Base-by-base conservation (phyloP, 345 rosid genomes). In the Aurinia saxatilis region DNA sequence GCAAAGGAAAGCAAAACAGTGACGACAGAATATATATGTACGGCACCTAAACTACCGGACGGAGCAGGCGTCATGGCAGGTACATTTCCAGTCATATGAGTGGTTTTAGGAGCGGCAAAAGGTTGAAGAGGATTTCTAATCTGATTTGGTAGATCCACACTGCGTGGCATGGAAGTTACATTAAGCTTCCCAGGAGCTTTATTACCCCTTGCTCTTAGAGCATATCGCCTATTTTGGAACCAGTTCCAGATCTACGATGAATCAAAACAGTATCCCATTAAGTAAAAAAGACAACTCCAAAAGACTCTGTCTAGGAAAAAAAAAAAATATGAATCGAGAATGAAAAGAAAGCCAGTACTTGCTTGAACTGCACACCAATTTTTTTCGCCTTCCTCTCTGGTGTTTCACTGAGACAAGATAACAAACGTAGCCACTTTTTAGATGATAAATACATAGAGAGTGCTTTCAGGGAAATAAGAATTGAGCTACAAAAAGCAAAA, bases 181-280 rank as follows among this genome's bases (percentile, higher is more conserved):
- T 79, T 77, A 57, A 95, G 80, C 77, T 95, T 95, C 59, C 78
- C 92, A 13, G 97, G 95, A 70, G 79, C 63, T 81, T 84, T 95
- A 58, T 71, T 79, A 30, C 90, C 68, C 77, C 83, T 95, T 23
- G 97, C 95, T 66, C 99, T 80, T 47, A 90, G 74, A 35, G 99
- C 90, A 79, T 90, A 95, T 25, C 99, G 84, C 78, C 79, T 95
- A 73, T 95, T 95, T 74, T 95, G 99, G 79, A 95, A 95, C 99
- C 99, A 95, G 72, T 95, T 95, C 95, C 99, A 95, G 40, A 95
- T 82, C 99, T 95, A 66, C 18, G 50, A 76, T 12, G 45, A 29
- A 57, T 30, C 42, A 13, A 11, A 51, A 51, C 16, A 15, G 19
- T 29, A 58, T 14, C 52, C 25, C 42, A 50, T 55, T 55, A 17